These are phyloP conservation scores for Chimonanthus salicifolius DNA, from an alignment of 164 flowering plant species.

Conservation along the genomic window DNA sequence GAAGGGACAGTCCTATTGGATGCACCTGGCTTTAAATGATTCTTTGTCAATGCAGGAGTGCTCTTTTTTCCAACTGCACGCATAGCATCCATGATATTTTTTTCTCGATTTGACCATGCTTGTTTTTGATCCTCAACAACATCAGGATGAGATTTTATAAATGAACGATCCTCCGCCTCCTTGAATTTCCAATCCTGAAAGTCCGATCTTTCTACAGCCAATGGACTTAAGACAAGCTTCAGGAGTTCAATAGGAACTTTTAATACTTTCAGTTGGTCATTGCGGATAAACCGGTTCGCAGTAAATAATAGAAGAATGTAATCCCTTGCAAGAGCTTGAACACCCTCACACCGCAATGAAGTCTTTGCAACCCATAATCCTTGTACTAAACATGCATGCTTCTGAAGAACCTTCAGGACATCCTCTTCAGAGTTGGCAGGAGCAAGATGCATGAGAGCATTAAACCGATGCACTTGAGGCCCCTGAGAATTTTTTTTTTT, in stretches of 20 bases:
- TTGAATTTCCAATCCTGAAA: conserved; percentile 61
- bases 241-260: conserved; percentile 8
- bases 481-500: conserved; percentile 27
- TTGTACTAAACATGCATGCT: conserved; percentile 52
- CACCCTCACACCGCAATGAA: conserved; percentile 17
- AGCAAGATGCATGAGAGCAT: conserved; percentile 55
- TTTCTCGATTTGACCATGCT: conserved; percentile 30
- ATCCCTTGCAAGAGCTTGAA: conserved; percentile 42
- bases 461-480: conserved; percentile 45
- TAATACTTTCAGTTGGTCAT: conserved; percentile 17
- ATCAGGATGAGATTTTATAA: conserved; percentile 44
- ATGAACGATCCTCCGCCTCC: conserved; percentile 48
- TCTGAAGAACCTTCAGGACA: conserved; percentile 39
- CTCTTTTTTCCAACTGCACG: conserved; percentile 12
- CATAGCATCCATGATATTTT: conserved; percentile 12
- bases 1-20: conserved; percentile 5
- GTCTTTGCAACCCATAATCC: conserved; percentile 73
- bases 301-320: conserved; percentile 50
- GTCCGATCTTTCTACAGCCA: conserved; percentile 49
- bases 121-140: conserved; percentile 44
- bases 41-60: conserved; percentile 13
- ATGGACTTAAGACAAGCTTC: conserved; percentile 20
- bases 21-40: conserved; percentile 14
- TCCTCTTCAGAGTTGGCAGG: conserved; percentile 49
- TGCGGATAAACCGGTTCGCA: conserved; percentile 28